A percentile compares a stretch with the other conserved stretches of the same genome.
phyloP scores from a whole-genome alignment of 2,329 filamentous ascomycete genomes.

The Pseudogymnoascus sp. region DNA sequence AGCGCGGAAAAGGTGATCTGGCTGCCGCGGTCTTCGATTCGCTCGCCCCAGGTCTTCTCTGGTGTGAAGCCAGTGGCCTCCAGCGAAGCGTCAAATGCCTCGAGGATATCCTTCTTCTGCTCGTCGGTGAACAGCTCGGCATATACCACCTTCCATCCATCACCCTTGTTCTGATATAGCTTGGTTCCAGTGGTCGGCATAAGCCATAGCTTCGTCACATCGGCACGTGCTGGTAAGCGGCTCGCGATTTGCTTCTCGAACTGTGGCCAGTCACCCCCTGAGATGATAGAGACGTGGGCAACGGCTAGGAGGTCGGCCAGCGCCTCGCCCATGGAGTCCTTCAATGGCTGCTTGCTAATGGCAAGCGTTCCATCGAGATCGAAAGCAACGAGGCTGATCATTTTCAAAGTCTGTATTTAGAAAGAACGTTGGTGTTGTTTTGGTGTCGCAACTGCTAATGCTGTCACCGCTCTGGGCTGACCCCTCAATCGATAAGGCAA shows the following conservation, averaged over 20 bases:
- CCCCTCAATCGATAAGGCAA: conserved; percentile 3
- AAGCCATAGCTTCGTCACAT: conserved; percentile 37
- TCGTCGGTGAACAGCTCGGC: conserved; percentile 35
- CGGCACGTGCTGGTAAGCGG: conserved; percentile 32
- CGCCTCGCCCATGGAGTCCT: conserved; percentile 31
- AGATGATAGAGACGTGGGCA: conserved; percentile 37
- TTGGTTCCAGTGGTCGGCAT: conserved; percentile 39
- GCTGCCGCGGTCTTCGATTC: conserved; percentile 38
- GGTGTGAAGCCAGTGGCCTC: conserved; percentile 35
- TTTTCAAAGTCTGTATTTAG: conserved; percentile 17
- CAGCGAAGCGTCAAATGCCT: conserved; percentile 33
- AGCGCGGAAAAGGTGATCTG: conserved; percentile 40
- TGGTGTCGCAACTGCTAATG: neutral
- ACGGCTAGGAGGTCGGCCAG: conserved; percentile 34
- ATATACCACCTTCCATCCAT: conserved; percentile 31
- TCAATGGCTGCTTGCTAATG: conserved; percentile 33
- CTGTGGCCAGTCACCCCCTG: conserved; percentile 38
- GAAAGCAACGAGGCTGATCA: conserved; percentile 34
- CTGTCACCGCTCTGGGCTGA: conserved; percentile 2
- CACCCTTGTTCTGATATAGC: conserved; percentile 33
- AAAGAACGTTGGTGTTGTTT: neutral
- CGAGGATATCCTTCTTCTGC: conserved; percentile 29
- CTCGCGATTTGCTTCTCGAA: conserved; percentile 37
- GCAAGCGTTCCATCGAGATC: conserved; percentile 36
- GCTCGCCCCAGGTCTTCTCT: conserved; percentile 35